Evolutionary conservation across 1,284 basidiomycete genomes (phyloP).

Genomic region (Rhodotorula mucilaginosa): DNA sequence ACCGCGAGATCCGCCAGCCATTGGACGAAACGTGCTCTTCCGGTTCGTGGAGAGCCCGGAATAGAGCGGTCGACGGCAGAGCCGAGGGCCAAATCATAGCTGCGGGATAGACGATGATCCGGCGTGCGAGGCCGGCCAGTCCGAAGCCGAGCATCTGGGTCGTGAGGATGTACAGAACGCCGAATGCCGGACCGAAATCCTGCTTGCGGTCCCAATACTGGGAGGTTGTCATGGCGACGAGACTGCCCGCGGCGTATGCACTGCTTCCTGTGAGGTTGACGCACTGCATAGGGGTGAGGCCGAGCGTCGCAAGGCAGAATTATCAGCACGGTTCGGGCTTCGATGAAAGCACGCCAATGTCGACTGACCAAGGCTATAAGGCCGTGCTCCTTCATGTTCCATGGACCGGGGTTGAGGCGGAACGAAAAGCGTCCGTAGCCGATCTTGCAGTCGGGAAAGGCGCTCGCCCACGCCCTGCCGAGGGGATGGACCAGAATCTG

Average conservation of each 20-base stretch:
- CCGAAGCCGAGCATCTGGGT: slow-evolving; percentile 46
- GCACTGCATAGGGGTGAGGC: slow-evolving; percentile 1
- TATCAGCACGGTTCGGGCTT: slow-evolving; percentile 5
- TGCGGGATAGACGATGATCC: slow-evolving; percentile 38
- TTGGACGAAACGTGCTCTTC: background rate
- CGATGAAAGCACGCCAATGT: background rate
- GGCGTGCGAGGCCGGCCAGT: slow-evolving; percentile 32
- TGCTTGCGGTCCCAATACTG: slow-evolving; percentile 7
- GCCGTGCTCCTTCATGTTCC: slow-evolving; percentile 45
- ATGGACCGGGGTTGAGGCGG: slow-evolving; percentile 43
- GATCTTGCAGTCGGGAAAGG: slow-evolving; percentile 44
- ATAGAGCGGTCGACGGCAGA: slow-evolving; percentile 53
- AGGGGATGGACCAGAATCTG: slow-evolving; percentile 49
- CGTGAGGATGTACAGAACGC: slow-evolving; percentile 46
- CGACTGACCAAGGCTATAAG: slow-evolving; percentile 43
- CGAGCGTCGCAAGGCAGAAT: too few species aligned
- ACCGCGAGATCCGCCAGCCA: slow-evolving; percentile 4
- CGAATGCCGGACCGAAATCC: slow-evolving; percentile 2
- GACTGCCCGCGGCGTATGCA: slow-evolving; percentile 7
- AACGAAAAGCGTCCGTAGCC: background rate
- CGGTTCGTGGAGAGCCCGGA: slow-evolving; percentile 8
- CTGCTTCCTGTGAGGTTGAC: slow-evolving; percentile 9
- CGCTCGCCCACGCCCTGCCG: slow-evolving; percentile 46
- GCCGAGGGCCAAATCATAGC: slow-evolving; percentile 52
- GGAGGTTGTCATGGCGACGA: background rate